These are phyloP conservation scores for Grammothele lineata DNA, from an alignment of 768 basidiomycete genomes.

Conservation along the genomic window DNA sequence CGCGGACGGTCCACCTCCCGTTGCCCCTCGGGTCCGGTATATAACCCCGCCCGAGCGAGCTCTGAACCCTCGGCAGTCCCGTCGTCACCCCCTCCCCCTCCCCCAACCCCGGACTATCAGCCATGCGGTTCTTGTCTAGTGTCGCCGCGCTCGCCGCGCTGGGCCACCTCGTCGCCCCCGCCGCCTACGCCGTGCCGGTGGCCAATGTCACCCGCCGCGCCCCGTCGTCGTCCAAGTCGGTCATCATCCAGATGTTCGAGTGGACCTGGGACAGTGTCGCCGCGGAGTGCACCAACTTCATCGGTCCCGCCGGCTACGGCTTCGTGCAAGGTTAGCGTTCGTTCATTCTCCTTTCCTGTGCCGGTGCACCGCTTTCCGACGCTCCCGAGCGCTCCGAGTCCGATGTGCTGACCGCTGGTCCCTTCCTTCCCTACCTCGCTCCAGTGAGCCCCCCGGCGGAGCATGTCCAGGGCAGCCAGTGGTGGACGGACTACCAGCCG, in stretches of 20 bases:
- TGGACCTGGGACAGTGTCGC: conserved; percentile 57
- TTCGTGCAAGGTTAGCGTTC: conserved; percentile 55
- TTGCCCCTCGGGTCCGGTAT: too few species aligned
- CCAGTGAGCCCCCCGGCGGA: conserved; percentile 50
- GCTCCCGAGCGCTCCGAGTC: too few species aligned
- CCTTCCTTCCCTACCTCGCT: not conserved
- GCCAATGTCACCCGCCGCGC: not conserved
- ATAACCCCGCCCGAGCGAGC: too few species aligned
- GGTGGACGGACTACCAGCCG: conserved; percentile 76
- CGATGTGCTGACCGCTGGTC: too few species aligned
- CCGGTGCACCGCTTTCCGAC: not conserved
- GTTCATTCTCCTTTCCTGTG: not conserved
- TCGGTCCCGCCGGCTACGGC: conserved; percentile 67
- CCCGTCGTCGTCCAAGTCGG: conserved; percentile 24
- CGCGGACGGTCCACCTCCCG: too few species aligned
- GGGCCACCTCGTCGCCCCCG: not conserved
- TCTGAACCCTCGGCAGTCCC: too few species aligned
- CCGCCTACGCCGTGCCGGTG: not conserved
- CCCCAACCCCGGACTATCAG: too few species aligned
- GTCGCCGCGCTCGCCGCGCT: not conserved
- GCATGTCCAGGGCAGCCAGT: conserved; percentile 53
- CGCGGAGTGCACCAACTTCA: conserved; percentile 57
- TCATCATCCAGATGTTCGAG: conserved; percentile 70
- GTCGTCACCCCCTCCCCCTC: too few species aligned
- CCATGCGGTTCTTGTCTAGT: too few species aligned